These are phyloP conservation scores for Boletus sp. DNA, from an alignment of 768 basidiomycete genomes.

Conservation along the genomic window DNA sequence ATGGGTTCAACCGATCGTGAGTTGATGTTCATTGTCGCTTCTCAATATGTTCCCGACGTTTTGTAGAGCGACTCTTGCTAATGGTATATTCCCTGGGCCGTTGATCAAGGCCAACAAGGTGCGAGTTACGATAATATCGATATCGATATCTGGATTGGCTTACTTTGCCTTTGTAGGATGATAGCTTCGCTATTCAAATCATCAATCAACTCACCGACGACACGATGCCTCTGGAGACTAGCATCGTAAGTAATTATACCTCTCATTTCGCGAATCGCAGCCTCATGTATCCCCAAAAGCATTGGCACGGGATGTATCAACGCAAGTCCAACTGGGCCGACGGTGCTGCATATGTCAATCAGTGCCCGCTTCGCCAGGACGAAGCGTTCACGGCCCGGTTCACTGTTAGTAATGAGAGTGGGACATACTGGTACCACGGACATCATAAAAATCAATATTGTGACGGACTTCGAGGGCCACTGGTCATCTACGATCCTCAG, in stretches of 20 bases:
- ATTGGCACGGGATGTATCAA: slow-evolving; percentile 34
- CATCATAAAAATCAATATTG: slow-evolving; percentile 38
- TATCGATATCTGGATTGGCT: no score
- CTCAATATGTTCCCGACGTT: background rate
- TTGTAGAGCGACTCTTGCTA: slow-evolving; percentile 40
- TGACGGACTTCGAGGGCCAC: slow-evolving; percentile 40
- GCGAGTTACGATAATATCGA: background rate
- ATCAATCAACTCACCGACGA: slow-evolving; percentile 42
- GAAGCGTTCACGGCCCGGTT: slow-evolving; percentile 39
- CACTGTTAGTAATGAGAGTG: slow-evolving; percentile 29
- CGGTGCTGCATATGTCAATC: slow-evolving; percentile 38
- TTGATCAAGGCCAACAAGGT: slow-evolving; percentile 41
- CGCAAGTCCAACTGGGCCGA: slow-evolving; percentile 31
- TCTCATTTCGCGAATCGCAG: background rate
- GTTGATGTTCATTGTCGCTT: background rate
- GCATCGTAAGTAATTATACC: slow-evolving; percentile 25
- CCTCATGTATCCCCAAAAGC: slow-evolving; percentile 23
- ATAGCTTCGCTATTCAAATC: slow-evolving; percentile 40
- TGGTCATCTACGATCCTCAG: slow-evolving; percentile 45
- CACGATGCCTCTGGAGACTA: slow-evolving; percentile 48
- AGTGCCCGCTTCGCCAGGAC: slow-evolving; percentile 39
- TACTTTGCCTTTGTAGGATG: slow-evolving; percentile 28
- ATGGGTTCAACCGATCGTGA: slow-evolving; percentile 44
- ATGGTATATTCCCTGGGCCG: slow-evolving; percentile 45
- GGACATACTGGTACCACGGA: slow-evolving; percentile 50